Evolutionary conservation across 331 rosid species (phyloP).

Genomic region (Quercus lobata): DNA sequence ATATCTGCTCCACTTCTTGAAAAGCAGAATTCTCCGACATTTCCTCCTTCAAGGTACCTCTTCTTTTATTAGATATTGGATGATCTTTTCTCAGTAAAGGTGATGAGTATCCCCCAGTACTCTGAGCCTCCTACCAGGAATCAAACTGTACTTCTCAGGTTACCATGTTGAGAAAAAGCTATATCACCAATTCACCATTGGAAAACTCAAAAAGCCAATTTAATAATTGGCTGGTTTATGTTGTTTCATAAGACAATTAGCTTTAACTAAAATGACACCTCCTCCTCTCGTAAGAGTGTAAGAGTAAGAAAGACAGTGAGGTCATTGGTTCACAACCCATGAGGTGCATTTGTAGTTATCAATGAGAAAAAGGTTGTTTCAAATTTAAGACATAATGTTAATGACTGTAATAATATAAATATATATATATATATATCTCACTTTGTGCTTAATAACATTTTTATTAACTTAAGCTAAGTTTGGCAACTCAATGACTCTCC

Average conservation of each 20-base stretch:
- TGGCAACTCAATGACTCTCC: not conserved
- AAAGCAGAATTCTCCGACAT: conserved; percentile 67
- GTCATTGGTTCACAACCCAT: too few species aligned
- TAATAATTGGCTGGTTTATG: conserved; percentile 18
- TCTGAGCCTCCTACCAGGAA: conserved; percentile 66
- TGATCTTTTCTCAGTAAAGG: conserved; percentile 43
- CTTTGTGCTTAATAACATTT: not conserved
- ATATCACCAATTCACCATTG: not conserved
- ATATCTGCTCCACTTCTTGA: conserved; percentile 42
- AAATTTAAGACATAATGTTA: conserved; percentile 4
- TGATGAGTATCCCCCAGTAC: conserved; percentile 46
- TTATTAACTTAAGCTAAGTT: not conserved
- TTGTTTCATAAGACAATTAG: not conserved
- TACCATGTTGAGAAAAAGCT: conserved; percentile 28
- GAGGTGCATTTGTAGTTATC: too few species aligned
- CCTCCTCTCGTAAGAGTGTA: too few species aligned
- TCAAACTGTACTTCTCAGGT: conserved; percentile 43
- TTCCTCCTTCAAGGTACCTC: conserved; percentile 60
- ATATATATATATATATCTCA: not conserved
- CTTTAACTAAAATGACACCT: too few species aligned
- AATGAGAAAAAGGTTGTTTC: too few species aligned
- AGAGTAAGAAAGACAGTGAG: too few species aligned
- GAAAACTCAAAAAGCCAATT: conserved; percentile 29
- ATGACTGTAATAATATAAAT: not conserved
- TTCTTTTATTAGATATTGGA: conserved; percentile 35